A percentile compares a stretch with the other conserved stretches of the same genome.
phyloP scores from a whole-genome alignment of 1,284 basidiomycete species.

The Phellinidium pouzarii region DNA sequence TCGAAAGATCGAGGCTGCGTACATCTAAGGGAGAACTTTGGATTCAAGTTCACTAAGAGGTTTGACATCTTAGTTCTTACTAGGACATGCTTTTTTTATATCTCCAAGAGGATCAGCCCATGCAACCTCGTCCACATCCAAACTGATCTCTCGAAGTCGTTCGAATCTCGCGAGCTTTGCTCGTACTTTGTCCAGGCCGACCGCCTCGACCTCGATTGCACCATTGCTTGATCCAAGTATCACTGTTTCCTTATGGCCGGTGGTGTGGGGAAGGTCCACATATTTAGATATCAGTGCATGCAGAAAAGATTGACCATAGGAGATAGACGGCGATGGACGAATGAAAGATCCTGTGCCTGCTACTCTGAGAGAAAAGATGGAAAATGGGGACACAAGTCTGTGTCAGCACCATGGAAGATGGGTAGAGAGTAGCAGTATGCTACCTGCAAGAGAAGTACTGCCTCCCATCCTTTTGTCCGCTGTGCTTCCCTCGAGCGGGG shows the following conservation, averaged over 20 bases:
- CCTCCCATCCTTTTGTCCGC: conserved; percentile 72
- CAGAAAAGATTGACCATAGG: conserved; percentile 66
- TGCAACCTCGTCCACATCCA: conserved; percentile 65
- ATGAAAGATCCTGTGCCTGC: conserved; percentile 69
- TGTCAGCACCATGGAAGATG: conserved; percentile 12
- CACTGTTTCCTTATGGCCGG: conserved; percentile 49
- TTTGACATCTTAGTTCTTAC: conserved; percentile 44
- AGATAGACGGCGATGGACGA: conserved; percentile 50
- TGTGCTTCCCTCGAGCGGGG: conserved; percentile 76
- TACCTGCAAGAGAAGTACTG: conserved; percentile 79
- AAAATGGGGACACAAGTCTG: neutral
- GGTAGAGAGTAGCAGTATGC: conserved; percentile 24
- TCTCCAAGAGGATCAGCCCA: conserved; percentile 46
- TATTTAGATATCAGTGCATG: conserved; percentile 74
- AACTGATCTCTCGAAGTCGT: conserved; percentile 68
- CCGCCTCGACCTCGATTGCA: conserved; percentile 81
- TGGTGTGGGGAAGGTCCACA: conserved; percentile 52
- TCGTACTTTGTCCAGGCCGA: conserved; percentile 74
- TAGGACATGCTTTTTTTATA: conserved; percentile 58
- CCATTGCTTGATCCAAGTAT: conserved; percentile 77
- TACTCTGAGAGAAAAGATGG: conserved; percentile 32
- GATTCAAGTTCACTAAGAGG: conserved; percentile 5
- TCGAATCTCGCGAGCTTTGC: conserved; percentile 62
- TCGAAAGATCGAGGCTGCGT: conserved; percentile 76
- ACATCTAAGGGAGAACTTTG: conserved; percentile 49